Evolutionary conservation across 1,139 yeast genomes (phyloP).

Genomic region (Nakaseomyces kungkrabaensis): DNA sequence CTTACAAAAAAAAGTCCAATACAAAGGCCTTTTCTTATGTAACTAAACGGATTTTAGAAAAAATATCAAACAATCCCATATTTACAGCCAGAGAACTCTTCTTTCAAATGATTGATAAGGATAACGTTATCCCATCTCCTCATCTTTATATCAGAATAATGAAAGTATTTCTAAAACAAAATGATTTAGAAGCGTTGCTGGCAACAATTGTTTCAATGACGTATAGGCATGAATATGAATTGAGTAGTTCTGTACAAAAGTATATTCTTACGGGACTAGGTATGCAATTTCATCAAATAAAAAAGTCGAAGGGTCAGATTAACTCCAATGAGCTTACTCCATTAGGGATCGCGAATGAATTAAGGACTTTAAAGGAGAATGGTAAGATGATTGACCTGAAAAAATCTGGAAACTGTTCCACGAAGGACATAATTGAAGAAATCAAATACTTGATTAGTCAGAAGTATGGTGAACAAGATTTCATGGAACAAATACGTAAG

Average conservation of each 20-base stretch:
- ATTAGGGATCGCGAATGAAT: not conserved
- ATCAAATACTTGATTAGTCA: not conserved
- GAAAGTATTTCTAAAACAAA: conserved; percentile 14
- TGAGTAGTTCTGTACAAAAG: not conserved
- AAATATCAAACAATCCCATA: not conserved
- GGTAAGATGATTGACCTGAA: not conserved
- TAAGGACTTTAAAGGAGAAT: not conserved
- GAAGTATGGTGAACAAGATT: not conserved
- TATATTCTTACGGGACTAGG: not conserved
- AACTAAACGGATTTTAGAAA: not conserved
- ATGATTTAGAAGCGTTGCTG: conserved; percentile 20
- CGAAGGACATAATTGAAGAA: not conserved
- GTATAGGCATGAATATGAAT: conserved; percentile 11
- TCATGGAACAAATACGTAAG: not conserved
- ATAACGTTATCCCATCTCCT: conserved; percentile 18
- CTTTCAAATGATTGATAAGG: conserved; percentile 15
- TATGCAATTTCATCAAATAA: not conserved
- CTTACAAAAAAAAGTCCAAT: not conserved
- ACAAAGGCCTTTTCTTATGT: not conserved
- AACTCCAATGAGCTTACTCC: too few relatives aligned
- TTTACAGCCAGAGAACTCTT: conserved; percentile 13
- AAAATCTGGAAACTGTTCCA: not conserved
- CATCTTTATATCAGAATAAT: conserved; percentile 14
- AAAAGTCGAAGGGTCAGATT: not conserved
- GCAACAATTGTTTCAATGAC: conserved; percentile 15